Percentiles rank a stretch among this genome's conserved stretches.
These are phyloP conservation scores for Corynascus novoguineensis DNA, from an alignment of 495 filamentous ascomycete species.

Conservation along the genomic window DNA sequence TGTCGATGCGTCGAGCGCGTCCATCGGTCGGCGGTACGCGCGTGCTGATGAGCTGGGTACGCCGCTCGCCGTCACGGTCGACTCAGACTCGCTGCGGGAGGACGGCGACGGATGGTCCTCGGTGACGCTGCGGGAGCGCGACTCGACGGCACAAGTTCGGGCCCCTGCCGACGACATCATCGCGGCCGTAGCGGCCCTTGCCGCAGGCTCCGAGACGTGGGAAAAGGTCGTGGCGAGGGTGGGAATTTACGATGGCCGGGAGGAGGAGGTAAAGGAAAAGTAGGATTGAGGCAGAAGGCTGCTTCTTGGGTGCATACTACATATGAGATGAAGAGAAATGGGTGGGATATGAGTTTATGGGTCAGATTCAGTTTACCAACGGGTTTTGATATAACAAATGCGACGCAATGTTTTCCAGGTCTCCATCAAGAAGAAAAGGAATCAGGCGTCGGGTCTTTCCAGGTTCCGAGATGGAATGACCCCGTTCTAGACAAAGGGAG, in stretches of 20 bases:
- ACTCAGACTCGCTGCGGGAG: conserved; percentile 66
- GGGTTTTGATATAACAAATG: no score
- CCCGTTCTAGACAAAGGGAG: no score
- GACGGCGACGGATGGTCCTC: conserved; percentile 32
- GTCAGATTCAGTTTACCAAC: no score
- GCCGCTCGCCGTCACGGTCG: conserved; percentile 60
- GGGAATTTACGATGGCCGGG: no score
- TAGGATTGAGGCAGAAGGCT: no score
- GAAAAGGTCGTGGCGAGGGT: conserved; percentile 13
- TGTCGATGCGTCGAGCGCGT: conserved; percentile 5
- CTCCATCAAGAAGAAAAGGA: no score
- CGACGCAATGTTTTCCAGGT: no score
- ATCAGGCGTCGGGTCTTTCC: background rate
- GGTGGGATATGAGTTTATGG: no score
- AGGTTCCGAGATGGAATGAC: background rate
- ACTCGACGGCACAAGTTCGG: conserved; percentile 62
- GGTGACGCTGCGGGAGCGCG: conserved; percentile 63
- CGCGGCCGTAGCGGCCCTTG: conserved; percentile 53
- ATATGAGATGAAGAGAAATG: no score
- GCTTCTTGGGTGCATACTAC: no score
- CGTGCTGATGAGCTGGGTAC: conserved; percentile 65
- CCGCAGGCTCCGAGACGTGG: conserved; percentile 62
- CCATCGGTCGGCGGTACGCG: conserved; percentile 50
- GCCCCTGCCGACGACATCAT: conserved; percentile 61
- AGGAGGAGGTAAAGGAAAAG: background rate